These are phyloP conservation scores for Pseudogymnoascus sp. DNA, from an alignment of 2,329 filamentous ascomycete genomes.

Conservation along the genomic window DNA sequence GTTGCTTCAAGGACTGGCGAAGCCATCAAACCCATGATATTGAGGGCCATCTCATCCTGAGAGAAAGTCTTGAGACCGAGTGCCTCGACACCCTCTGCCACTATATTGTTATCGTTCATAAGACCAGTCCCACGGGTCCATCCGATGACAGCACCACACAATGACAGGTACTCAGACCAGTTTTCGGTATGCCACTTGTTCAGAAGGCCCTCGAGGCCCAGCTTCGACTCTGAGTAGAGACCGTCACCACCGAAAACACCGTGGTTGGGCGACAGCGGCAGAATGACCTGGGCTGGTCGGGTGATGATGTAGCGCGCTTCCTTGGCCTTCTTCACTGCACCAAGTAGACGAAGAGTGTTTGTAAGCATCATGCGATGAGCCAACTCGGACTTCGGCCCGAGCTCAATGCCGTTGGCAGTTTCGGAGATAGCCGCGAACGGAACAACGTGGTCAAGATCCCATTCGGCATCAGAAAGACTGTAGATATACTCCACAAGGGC, in stretches of 20 bases:
- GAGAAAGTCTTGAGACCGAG: conserved; percentile 35
- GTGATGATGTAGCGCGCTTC: conserved; percentile 23
- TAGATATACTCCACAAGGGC: too few species aligned
- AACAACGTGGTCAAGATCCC: too few species aligned
- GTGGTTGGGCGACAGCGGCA: conserved; percentile 39
- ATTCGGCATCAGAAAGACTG: too few species aligned
- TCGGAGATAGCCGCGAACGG: too few species aligned
- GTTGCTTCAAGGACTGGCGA: conserved; percentile 26
- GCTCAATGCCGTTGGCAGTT: too few species aligned
- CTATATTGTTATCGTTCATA: conserved; percentile 36
- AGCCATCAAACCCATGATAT: conserved; percentile 32
- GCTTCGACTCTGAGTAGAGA: conserved; percentile 38
- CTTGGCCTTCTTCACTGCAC: conserved; percentile 29
- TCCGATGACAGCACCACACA: conserved; percentile 37
- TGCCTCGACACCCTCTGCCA: conserved; percentile 33
- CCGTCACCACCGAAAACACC: conserved; percentile 38
- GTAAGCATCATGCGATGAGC: conserved; percentile 35
- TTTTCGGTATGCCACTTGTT: conserved; percentile 30
- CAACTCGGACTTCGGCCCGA: too few species aligned
- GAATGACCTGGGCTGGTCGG: conserved; percentile 33
- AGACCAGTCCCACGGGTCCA: conserved; percentile 39
- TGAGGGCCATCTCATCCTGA: conserved; percentile 33
- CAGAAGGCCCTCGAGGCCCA: conserved; percentile 32
- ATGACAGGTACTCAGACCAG: conserved; percentile 33
- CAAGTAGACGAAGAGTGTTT: conserved; percentile 33